phyloP scores from a whole-genome alignment of 129 eudicot genomes.

The Centella asiatica region DNA sequence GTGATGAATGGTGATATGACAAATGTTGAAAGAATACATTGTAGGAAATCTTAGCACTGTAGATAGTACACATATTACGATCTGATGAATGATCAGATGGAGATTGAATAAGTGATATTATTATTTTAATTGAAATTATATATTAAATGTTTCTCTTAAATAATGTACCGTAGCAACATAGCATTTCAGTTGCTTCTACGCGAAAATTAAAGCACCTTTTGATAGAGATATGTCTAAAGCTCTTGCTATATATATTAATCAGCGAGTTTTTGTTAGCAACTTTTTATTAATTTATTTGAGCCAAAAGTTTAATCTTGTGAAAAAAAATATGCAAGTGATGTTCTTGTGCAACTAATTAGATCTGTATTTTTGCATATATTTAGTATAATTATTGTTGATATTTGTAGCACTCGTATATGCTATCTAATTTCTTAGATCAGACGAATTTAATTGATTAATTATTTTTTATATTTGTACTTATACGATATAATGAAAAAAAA shows the following conservation, averaged over 20 bases:
- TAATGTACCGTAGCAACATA: not conserved
- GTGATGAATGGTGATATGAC: not conserved
- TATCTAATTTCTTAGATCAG: too few species aligned
- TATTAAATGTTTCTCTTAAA: not conserved
- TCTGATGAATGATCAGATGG: not conserved
- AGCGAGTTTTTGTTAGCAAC: not conserved
- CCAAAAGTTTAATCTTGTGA: not conserved
- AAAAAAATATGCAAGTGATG: too few species aligned
- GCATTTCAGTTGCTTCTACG: constrained; percentile 16
- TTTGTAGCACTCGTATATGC: too few species aligned
- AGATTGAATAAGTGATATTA: too few species aligned
- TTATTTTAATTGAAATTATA: not conserved
- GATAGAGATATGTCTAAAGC: not conserved
- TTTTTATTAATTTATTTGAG: too few species aligned
- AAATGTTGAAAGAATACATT: not conserved
- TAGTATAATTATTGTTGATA: too few species aligned
- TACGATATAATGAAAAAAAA: too few species aligned
- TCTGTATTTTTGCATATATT: too few species aligned
- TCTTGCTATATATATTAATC: not conserved
- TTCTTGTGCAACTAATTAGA: too few species aligned
- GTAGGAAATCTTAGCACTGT: not conserved
- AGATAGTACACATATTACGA: not conserved
- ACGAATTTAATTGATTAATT: too few species aligned
- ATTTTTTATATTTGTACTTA: too few species aligned
- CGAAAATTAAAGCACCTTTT: constrained; percentile 5